A percentile compares a stretch with the other conserved stretches of the same genome.
Conservation (phyloP, 1,284 basidiomycete species). For the Sutorius eximius region DNA sequence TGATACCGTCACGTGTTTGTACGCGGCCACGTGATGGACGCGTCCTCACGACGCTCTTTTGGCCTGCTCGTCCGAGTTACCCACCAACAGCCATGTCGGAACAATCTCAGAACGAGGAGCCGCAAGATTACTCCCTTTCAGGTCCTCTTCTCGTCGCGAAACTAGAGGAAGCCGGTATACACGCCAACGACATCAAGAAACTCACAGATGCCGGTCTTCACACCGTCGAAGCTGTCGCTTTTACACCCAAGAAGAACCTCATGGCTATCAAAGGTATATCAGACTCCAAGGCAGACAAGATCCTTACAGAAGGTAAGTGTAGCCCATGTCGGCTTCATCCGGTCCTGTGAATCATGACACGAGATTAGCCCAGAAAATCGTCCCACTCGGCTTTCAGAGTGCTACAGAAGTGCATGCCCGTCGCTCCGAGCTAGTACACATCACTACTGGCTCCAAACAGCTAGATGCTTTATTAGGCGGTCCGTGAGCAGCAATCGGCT, state of each 20-base stretch:
- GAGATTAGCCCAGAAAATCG: constrained; percentile 84
- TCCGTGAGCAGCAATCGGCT: constrained; percentile 35
- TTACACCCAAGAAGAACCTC: constrained; percentile 94
- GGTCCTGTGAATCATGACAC: constrained; percentile 7
- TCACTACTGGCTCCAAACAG: constrained; percentile 96
- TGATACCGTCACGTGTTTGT: constrained; percentile 10
- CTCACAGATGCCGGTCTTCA: constrained; percentile 90
- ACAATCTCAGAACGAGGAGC: constrained; percentile 47
- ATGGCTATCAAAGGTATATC: constrained; percentile 96
- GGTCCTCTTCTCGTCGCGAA: constrained; percentile 84
- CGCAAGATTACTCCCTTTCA: constrained; percentile 57
- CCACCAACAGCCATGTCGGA: constrained; percentile 48
- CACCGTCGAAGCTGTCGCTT: constrained; percentile 95
- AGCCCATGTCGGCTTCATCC: background rate
- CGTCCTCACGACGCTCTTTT: constrained; percentile 15
- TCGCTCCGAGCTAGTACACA: constrained; percentile 94
- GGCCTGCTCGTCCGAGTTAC: background rate
- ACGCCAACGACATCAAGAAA: constrained; percentile 92
- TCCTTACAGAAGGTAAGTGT: constrained; percentile 82
- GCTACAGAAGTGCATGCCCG: constrained; percentile 97
- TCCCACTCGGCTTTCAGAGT: constrained; percentile 97
- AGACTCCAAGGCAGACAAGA: constrained; percentile 97
- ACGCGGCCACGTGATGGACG: constrained; percentile 36
- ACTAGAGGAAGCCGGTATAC: constrained; percentile 89
- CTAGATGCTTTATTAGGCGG: constrained; percentile 95